phyloP scores from a whole-genome alignment of 176 grass and related monocot genomes.

The Zea luxurians region DNA sequence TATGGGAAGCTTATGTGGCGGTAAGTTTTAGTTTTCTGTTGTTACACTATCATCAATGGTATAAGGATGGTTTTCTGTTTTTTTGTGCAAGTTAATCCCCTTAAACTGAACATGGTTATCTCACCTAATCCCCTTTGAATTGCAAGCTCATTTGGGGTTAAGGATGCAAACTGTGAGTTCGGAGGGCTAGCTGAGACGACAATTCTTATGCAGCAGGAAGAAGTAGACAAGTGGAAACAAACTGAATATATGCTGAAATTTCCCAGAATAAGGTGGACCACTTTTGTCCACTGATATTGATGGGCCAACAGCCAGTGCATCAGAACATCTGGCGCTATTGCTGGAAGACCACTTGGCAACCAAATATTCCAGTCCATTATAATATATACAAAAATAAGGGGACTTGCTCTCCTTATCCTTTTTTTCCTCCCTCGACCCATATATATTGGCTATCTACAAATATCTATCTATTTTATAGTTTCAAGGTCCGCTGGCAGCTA shows the following conservation, averaged over 20 bases:
- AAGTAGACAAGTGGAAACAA: constrained; percentile 34
- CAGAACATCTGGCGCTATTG: constrained; percentile 19
- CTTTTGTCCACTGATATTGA: constrained; percentile 28
- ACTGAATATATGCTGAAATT: constrained; percentile 33
- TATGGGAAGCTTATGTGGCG: no score
- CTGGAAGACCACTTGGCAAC: constrained; percentile 19
- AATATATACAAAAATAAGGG: constrained; percentile 45
- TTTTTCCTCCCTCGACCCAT: neutral
- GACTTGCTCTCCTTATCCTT: constrained; percentile 39
- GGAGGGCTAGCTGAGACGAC: neutral
- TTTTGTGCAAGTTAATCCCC: neutral
- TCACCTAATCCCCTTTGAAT: neutral
- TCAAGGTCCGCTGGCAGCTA: constrained; percentile 39
- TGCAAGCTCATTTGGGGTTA: neutral
- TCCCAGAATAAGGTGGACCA: constrained; percentile 28
- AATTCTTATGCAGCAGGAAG: constrained; percentile 23
- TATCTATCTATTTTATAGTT: constrained; percentile 43
- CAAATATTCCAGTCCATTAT: constrained; percentile 38
- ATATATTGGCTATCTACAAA: constrained; percentile 50
- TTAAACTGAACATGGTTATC: neutral
- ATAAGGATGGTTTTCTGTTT: no score
- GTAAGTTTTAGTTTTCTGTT: no score
- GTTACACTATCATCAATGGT: no score
- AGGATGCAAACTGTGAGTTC: neutral
- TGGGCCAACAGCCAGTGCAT: constrained; percentile 7